Percentiles rank a stretch among this genome's conserved stretches.
phyloP scores from a whole-genome alignment of 2,329 filamentous ascomycete genomes.

The Colletotrichum australisinense region DNA sequence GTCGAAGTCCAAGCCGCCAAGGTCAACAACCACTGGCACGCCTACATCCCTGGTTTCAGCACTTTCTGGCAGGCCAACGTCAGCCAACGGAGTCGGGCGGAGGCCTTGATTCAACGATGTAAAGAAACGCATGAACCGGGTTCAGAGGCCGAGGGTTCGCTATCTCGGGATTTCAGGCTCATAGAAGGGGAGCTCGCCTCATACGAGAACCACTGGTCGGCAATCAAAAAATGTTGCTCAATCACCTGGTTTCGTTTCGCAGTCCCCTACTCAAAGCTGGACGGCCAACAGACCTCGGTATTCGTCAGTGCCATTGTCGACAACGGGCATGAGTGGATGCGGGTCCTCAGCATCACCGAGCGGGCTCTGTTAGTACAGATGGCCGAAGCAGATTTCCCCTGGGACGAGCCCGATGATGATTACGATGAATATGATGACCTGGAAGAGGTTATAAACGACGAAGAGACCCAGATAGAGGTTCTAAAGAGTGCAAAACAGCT shows the following conservation, averaged over 20 bases:
- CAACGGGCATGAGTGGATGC: conserved; percentile 50
- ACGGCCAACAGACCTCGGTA: not conserved
- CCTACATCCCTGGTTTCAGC: conserved; percentile 27
- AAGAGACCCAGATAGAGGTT: conserved; percentile 42
- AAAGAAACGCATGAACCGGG: not conserved
- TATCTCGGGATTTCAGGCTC: conserved; percentile 20
- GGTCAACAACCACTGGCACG: conserved; percentile 29
- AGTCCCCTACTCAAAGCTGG: conserved; percentile 4
- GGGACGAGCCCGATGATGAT: conserved; percentile 44
- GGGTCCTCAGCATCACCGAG: conserved; percentile 44
- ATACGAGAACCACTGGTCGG: conserved; percentile 26
- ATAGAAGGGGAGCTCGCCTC: conserved; percentile 19
- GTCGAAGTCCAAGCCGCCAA: conserved; percentile 6
- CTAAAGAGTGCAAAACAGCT: conserved; percentile 45
- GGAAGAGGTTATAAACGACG: conserved; percentile 49
- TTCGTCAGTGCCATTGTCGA: conserved; percentile 40
- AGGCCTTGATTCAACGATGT: conserved; percentile 14
- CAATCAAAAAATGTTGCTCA: conserved; percentile 26
- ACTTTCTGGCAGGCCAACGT: conserved; percentile 24
- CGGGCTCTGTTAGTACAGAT: conserved; percentile 50
- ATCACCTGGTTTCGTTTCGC: conserved; percentile 28
- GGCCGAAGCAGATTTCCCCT: conserved; percentile 52
- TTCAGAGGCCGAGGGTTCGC: conserved; percentile 1
- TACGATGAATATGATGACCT: conserved; percentile 39
- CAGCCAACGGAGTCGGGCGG: conserved; percentile 10